phyloP scores from a whole-genome alignment of 805 yeast genomes.

The Yarrowia osloensis region DNA sequence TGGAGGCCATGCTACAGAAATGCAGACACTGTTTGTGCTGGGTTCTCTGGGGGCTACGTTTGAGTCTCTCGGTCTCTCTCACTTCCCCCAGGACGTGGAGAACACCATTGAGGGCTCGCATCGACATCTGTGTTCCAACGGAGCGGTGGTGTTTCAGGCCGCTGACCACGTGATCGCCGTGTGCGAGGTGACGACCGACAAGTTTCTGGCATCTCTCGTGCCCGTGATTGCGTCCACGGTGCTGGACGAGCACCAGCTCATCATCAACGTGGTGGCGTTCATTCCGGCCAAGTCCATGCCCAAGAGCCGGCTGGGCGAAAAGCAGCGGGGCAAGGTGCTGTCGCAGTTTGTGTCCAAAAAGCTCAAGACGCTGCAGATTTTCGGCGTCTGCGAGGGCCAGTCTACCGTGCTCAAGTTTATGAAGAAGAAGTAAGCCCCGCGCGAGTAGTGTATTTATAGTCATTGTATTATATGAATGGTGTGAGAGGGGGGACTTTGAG shows the following conservation, averaged over 20 bases:
- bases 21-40: conserved; percentile 80
- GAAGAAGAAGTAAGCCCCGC: conserved; percentile 5
- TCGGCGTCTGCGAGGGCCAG: conserved; percentile 36
- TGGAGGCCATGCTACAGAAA: conserved; percentile 47
- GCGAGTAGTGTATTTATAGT: conserved; percentile 20
- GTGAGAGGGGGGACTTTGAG: no score
- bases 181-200: conserved; percentile 54
- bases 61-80: conserved; percentile 88
- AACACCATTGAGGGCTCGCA: conserved; percentile 59
- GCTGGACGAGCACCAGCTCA: conserved; percentile 75
- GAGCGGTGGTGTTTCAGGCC: conserved; percentile 71
- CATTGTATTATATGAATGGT: conserved; percentile 6
- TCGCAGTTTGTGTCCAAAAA: conserved; percentile 55
- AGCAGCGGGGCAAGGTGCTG: conserved; percentile 72
- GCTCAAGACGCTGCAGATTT: conserved; percentile 41
- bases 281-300: conserved; percentile 65
- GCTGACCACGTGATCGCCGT: conserved; percentile 78
- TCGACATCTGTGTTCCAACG: conserved; percentile 46
- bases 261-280: conserved; percentile 82
- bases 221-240: conserved; percentile 81
- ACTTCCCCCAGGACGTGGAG: conserved; percentile 85
- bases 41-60: conserved; percentile 86
- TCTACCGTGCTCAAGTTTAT: conserved; percentile 25
- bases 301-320: conserved; percentile 68
- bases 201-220: conserved; percentile 68